Evolutionary conservation across 2,329 filamentous ascomycete genomes (phyloP).

Genomic region (Myriosclerotinia scirpicola): DNA sequence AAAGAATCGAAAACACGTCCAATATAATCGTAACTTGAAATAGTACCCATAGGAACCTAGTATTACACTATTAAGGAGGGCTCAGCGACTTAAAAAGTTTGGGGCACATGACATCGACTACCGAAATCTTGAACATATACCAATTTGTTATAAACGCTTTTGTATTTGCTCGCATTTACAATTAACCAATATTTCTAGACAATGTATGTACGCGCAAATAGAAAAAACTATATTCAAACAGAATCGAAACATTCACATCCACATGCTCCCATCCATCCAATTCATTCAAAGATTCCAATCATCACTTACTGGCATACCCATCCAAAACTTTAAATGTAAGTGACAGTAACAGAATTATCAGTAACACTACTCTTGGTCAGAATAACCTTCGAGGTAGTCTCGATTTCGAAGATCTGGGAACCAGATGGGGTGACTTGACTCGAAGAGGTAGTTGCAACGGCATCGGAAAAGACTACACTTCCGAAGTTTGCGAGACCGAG

Average conservation of each 20-base stretch:
- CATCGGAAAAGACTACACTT: constrained; percentile 46
- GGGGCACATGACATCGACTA: no score
- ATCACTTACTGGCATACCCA: no score
- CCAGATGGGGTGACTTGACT: not conserved
- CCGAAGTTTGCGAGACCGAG: constrained; percentile 50
- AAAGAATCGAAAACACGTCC: no score
- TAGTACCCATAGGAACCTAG: no score
- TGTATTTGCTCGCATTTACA: not conserved
- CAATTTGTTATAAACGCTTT: not conserved
- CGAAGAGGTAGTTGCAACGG: constrained; percentile 12
- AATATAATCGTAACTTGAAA: no score
- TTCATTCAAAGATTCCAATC: not conserved
- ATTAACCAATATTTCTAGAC: not conserved
- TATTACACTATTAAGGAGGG: no score
- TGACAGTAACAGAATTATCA: not conserved
- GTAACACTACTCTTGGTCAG: not conserved
- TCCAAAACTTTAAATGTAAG: constrained; percentile 1
- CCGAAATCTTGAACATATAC: no score
- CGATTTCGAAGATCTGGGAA: constrained; percentile 1
- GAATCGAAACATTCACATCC: not conserved
- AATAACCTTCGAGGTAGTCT: not conserved
- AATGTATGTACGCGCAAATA: not conserved
- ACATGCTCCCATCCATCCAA: not conserved
- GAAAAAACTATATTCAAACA: not conserved
- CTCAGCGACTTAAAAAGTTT: no score